Evolutionary conservation across 257 asterid genomes (phyloP).

Genomic region (Lithospermum erythrorhizon): DNA sequence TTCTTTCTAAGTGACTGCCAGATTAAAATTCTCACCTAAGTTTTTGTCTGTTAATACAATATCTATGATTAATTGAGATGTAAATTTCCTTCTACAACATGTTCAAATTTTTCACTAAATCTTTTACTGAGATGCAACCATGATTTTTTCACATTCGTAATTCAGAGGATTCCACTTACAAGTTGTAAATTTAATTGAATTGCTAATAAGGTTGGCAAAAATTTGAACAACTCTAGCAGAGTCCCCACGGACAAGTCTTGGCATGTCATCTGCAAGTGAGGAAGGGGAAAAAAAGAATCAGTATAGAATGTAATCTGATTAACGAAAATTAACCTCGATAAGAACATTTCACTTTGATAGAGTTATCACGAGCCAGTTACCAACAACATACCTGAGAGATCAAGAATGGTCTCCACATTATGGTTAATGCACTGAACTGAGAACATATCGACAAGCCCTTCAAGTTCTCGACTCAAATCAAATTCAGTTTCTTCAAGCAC

Average conservation of each 20-base stretch:
- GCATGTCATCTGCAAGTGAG: slow-evolving; percentile 68
- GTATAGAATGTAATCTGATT: slow-evolving; percentile 6
- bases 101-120: not conserved
- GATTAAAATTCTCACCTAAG: no score
- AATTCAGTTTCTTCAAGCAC: slow-evolving; percentile 83
- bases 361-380: not conserved
- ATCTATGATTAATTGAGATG: no score
- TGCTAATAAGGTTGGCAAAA: slow-evolving; percentile 72
- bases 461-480: slow-evolving; percentile 83
- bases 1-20: no score
- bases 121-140: not conserved
- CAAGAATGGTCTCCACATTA: slow-evolving; percentile 76
- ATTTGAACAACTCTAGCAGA: slow-evolving; percentile 88
- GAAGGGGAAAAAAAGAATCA: slow-evolving; percentile 9
- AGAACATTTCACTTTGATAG: not conserved
- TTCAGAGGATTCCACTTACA: slow-evolving; percentile 34
- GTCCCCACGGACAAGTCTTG: slow-evolving; percentile 74
- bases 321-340: not conserved
- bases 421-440: slow-evolving; percentile 88
- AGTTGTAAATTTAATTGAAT: slow-evolving; percentile 78
- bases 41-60: no score
- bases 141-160: not conserved
- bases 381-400: slow-evolving; percentile 55
- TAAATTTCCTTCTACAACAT: not conserved
- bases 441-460: slow-evolving; percentile 87